phyloP scores from a whole-genome alignment of 2,329 filamentous ascomycete species.

The Penicillium hesseltinei region DNA sequence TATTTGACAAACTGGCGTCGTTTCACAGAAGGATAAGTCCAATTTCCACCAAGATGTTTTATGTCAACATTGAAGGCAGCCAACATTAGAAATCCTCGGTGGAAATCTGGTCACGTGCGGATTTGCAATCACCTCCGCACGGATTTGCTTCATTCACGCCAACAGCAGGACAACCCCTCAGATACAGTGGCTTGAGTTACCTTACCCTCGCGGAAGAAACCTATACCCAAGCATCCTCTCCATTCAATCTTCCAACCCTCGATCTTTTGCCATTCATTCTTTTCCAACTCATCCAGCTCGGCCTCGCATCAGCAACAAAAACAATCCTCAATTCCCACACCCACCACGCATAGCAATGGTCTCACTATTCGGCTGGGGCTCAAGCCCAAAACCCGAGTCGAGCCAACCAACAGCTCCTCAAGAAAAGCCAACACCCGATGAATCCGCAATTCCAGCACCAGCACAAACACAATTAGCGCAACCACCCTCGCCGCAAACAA shows the following conservation, averaged over 20 bases:
- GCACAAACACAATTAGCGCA: slow-evolving; percentile 14
- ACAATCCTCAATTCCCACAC: neutral
- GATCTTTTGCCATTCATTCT: neutral
- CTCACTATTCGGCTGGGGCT: slow-evolving; percentile 27
- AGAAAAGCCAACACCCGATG: slow-evolving; percentile 9
- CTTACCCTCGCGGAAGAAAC: neutral
- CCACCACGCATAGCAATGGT: slow-evolving; percentile 20
- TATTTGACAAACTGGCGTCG: no score
- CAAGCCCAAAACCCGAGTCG: slow-evolving; percentile 16
- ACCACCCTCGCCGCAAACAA: slow-evolving; percentile 14
- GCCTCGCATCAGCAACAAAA: neutral
- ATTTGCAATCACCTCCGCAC: slow-evolving; percentile 7
- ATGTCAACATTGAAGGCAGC: neutral
- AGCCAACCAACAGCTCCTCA: neutral
- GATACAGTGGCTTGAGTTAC: neutral
- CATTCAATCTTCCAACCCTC: neutral
- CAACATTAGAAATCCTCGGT: neutral
- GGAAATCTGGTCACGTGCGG: neutral
- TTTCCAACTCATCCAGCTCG: neutral
- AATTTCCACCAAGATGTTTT: neutral
- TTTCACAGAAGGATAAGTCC: neutral
- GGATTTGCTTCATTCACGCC: slow-evolving; percentile 3
- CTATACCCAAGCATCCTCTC: neutral
- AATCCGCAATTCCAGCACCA: slow-evolving; percentile 4
- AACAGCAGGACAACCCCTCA: neutral